Base-by-base conservation (phyloP, 257 asterid species). In the Solanum bukasovii region DNA sequence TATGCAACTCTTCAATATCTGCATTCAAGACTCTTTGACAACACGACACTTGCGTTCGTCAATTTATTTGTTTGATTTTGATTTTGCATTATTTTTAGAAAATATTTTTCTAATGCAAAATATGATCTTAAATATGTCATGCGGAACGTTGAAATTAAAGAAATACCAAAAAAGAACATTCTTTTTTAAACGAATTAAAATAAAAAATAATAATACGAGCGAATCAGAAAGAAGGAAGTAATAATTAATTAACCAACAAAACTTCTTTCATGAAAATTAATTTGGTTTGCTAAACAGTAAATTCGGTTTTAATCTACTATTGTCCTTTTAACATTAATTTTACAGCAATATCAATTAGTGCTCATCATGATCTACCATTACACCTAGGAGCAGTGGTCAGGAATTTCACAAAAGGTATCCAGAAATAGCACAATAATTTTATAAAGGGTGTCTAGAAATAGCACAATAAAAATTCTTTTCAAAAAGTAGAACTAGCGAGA, bases 21-120 rank as follows among this genome's bases (percentile, higher is more conserved):
- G 40, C 67, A 44, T 46, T 81, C 85, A 81, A 79, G 23, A 81
- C 85, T 42, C 65, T 75, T 23, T 75, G 59, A 75, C 56, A 2
- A 23, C 11, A 37, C 12, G 7, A 35, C 34, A 23, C 4, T 0
- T 14, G 13, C 2, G 2, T 52, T 52, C 9, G 13, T 74, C 4
- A 14, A 75, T 44, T 44, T 10, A 0, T 27, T 68, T 29, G 1
- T 70, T 0, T 6, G 3, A 13, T 70, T 27, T 29, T 27, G 1
- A 3, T 13, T 13, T 13, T 0, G 0, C 0, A 25, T 3, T 0
- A 0, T 1, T n/a, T 65, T 65, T 5, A 5, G 0, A 5, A 11
- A 65, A 3, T 1, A 11, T 4, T n/a, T n/a, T 61, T 65, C 0
- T 5, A 65, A 65, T 10, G 0, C 0, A 65, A 0, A 63, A 23